phyloP scores from a whole-genome alignment of 805 yeast species.

The Teunomyces cretensis region DNA sequence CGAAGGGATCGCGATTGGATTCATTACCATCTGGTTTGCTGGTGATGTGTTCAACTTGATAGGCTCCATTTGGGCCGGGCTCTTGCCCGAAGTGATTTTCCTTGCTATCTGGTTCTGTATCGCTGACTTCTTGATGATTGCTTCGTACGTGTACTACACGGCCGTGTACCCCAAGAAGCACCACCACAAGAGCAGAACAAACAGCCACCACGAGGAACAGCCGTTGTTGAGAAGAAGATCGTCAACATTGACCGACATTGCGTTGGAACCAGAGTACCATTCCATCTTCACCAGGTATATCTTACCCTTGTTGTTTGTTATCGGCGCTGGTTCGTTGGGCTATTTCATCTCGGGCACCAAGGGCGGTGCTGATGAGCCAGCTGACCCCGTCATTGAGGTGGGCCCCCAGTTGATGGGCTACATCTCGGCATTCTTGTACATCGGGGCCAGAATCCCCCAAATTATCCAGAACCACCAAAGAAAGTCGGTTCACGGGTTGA shows the following conservation, averaged over 20 bases:
- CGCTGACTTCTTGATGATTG: constrained; percentile 61
- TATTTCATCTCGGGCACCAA: constrained; percentile 48
- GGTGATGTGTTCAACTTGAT: constrained; percentile 69
- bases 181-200: constrained; percentile 10
- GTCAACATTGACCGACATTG: constrained; percentile 51
- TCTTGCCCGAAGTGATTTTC: constrained; percentile 67
- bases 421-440: constrained; percentile 62
- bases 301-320: constrained; percentile 60
- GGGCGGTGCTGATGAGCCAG: constrained; percentile 18
- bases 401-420: constrained; percentile 74
- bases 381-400: constrained; percentile 25
- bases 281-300: constrained; percentile 50
- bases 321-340: constrained; percentile 62
- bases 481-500: constrained; percentile 81
- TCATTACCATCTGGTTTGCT: constrained; percentile 65
- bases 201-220: constrained; percentile 10
- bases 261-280: constrained; percentile 46
- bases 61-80: constrained; percentile 69
- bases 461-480: constrained; percentile 75
- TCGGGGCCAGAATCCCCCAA: constrained; percentile 77
- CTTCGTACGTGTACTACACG: constrained; percentile 59
- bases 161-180: constrained; percentile 42
- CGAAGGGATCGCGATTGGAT: constrained; percentile 72
- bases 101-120: constrained; percentile 77
- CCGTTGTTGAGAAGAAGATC: constrained; percentile 50